Conservation (phyloP, 2,329 filamentous ascomycete species). For the Pseudogymnoascus sp. region DNA sequence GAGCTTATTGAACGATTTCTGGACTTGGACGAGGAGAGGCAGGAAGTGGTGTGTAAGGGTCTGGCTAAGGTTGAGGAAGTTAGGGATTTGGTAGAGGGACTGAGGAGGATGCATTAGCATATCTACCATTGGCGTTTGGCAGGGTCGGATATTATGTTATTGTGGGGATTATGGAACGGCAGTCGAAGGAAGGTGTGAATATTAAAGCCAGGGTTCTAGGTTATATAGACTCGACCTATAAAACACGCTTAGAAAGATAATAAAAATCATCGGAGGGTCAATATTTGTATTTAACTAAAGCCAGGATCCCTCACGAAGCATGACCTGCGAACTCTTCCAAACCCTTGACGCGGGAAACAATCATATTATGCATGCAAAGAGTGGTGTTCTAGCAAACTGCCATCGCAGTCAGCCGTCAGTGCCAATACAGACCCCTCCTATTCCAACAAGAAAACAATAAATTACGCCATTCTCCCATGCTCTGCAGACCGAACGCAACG, state of each 20-base stretch:
- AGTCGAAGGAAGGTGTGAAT: background rate
- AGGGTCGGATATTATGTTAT: background rate
- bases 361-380: background rate
- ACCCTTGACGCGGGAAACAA: background rate
- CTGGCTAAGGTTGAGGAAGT: constrained; percentile 55
- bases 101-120: constrained; percentile 50
- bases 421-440: background rate
- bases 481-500: background rate
- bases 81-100: constrained; percentile 52
- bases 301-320: background rate
- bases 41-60: constrained; percentile 45
- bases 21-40: constrained; percentile 53
- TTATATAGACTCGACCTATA: background rate
- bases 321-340: background rate
- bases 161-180: background rate
- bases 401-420: background rate
- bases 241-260: background rate
- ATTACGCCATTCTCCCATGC: constrained; percentile 5
- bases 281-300: background rate
- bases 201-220: background rate
- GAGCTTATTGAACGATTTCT: constrained; percentile 83
- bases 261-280: background rate
- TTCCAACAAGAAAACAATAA: background rate
- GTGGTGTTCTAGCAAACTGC: background rate
- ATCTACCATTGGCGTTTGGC: background rate